Conservation (phyloP, 176 grass and related monocot species). For the Triticum monococcum region DNA sequence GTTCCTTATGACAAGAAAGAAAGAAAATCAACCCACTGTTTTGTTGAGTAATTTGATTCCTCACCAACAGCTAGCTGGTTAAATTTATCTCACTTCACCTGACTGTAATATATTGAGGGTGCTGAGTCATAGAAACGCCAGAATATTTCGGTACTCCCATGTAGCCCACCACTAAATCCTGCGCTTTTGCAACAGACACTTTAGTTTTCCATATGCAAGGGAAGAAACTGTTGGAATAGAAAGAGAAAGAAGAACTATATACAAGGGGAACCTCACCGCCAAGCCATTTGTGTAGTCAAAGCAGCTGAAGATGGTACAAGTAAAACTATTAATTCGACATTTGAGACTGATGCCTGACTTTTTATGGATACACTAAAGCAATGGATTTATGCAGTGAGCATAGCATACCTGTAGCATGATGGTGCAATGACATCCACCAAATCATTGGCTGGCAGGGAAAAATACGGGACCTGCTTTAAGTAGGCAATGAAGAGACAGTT, state of each 20-base stretch:
- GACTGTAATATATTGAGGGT: constrained; percentile 96
- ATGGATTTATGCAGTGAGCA: background rate
- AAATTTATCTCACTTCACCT: constrained; percentile 42
- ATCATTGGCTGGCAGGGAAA: constrained; percentile 92
- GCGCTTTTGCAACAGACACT: constrained; percentile 12
- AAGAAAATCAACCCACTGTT: background rate
- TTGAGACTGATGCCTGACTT: background rate
- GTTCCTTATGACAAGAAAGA: constrained; percentile 46
- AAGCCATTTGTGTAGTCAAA: constrained; percentile 99
- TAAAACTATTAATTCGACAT: constrained; percentile 14
- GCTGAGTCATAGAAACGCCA: constrained; percentile 83
- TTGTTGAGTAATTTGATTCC: background rate
- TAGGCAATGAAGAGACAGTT: background rate
- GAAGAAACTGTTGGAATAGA: background rate
- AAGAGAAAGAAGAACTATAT: background rate
- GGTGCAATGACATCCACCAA: constrained; percentile 98
- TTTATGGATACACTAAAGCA: background rate
- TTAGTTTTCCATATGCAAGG: background rate
- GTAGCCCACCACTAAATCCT: constrained; percentile 98
- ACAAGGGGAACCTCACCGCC: constrained; percentile 58
- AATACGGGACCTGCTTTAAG: constrained; percentile 89
- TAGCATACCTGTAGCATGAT: constrained; percentile 86
- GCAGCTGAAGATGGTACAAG: constrained; percentile 61
- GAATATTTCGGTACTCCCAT: constrained; percentile 96
- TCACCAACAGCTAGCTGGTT: background rate